Evolutionary conservation across 352 stramenopile species (phyloP), one percentile per base, ranked within the genome.

Genomic region (Peronospora farinosa): DNA sequence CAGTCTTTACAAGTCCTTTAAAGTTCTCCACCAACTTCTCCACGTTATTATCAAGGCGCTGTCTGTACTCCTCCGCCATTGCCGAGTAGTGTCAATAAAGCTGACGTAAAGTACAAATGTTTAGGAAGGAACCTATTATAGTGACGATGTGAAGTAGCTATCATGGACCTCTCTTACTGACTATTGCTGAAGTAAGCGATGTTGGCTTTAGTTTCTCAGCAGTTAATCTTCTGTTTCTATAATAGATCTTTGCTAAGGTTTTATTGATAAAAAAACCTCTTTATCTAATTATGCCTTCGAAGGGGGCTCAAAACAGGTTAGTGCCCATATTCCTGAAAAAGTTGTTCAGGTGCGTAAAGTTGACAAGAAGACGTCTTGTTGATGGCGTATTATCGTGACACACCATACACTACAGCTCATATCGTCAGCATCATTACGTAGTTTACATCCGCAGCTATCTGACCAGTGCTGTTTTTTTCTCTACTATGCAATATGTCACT

Each of bases 1-100:
- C 66, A 13, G 75, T 85, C 68, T 87, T 88, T 21, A 92, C 64
- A 30, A 92, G 64, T n/a, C 78, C 78, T 55, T 82, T 84, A 61
- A 88, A 92, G 54, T 92, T 92, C 68, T 92, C 80, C 50, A 92
- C 76, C 47, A 92, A 67, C 75, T 88, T 89, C 72, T 92, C 80
- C 44, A 89, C 80, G 54, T 89, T 92, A 62, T 89, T 92, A 57
- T 92, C 80, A 21, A 92, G 65, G 31, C 80, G 78, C 74, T 88
- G 80, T 30, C 80, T 76, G 39, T 88, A 92, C 50, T 92, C 80
- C 53, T 92, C 80, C 60, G 80, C 78, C 80, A 92, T 91, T 16
- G 6, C 70, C 28, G 13, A n/a, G n/a, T 23, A 21, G 19, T 21
- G 19, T 21, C 19, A 21, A 21, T 21, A 3, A 21, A 21, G 19